phyloP scores from a whole-genome alignment of 805 yeast species.

The Yamadazyma scolyti region DNA sequence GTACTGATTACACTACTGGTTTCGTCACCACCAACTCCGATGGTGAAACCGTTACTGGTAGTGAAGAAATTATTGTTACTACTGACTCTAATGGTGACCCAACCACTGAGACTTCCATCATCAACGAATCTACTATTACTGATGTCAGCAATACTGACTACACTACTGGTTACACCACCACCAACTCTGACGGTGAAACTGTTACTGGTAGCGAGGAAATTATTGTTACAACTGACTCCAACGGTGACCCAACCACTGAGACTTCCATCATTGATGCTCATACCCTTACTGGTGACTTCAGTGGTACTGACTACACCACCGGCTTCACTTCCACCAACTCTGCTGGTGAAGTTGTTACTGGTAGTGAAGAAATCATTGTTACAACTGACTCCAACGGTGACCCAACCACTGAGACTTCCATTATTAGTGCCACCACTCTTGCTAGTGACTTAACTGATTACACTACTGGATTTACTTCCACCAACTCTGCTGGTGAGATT shows the following conservation, averaged over 20 bases:
- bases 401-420: constrained; percentile 1
- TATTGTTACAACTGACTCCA: constrained; percentile 14
- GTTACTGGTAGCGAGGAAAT: constrained; percentile 1
- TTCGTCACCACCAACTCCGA: constrained; percentile 6
- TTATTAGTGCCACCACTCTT: constrained; percentile 1
- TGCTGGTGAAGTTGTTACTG: constrained; percentile 10
- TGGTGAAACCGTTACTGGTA: constrained; percentile 2
- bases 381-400: constrained; percentile 1
- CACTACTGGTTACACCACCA: constrained; percentile 1
- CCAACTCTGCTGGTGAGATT: constrained; percentile 11
- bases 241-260: constrained; percentile 10
- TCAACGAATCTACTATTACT: background rate
- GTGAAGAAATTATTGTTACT: constrained; percentile 10
- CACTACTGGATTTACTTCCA: constrained; percentile 14
- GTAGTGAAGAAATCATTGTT: constrained; percentile 9
- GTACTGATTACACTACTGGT: constrained; percentile 8
- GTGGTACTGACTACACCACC: constrained; percentile 12
- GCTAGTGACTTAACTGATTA: constrained; percentile 7
- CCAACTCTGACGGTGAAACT: background rate
- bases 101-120: background rate
- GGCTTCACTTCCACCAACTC: constrained; percentile 11
- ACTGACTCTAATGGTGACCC: constrained; percentile 10
- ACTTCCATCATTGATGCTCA: constrained; percentile 3
- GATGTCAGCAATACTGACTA: background rate
- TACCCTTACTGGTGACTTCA: constrained; percentile 1